Evolutionary conservation across 78 protist species (phyloP), one percentile per base, ranked within the genome.

Genomic region (Emiliania huxleyi): DNA sequence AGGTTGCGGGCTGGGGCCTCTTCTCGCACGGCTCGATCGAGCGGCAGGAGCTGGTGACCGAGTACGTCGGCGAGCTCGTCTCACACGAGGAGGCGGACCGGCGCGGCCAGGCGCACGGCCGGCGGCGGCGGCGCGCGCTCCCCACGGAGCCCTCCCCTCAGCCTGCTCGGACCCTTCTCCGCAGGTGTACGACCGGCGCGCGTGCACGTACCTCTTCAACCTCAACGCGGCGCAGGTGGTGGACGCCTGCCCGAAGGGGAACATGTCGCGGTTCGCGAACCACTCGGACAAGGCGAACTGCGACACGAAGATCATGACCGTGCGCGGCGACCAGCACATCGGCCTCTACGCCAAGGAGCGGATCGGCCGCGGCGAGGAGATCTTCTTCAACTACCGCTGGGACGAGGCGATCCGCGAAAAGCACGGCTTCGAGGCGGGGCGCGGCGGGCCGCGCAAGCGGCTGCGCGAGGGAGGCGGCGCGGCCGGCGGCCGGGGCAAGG

Each of bases 51-150:
- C 18, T 84, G 19, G 33, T 84, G 11, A 0, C 22, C 25, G 90
- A 84, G 43, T 84, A 84, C 71, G 11, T n/a, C 22, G 90, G 90
- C 25, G 90, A 84, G 71, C 26, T 84, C n/a, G n/a, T 84, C 37
- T 84, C 90, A n/a, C 90, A 84, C 25, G 71, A n/a, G 23, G 90
- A 84, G 35, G 90, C 90, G n/a, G 90, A 84, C 15, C 90, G 69
- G 22, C 90, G 90, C 23, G 90, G 90, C n/a, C n/a, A n/a, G n/a
- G n/a, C n/a, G n/a, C n/a, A n/a, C n/a, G n/a, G n/a, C n/a, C n/a
- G n/a, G n/a, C n/a, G n/a, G n/a, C n/a, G n/a, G n/a, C n/a, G n/a
- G n/a, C n/a, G n/a, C n/a, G n/a, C n/a, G n/a, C n/a, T n/a, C n/a
- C n/a, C n/a, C n/a, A n/a, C n/a, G n/a, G n/a, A n/a, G n/a, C n/a